phyloP scores from a whole-genome alignment of 164 flowering plant genomes.

The Protea cynaroides region DNA sequence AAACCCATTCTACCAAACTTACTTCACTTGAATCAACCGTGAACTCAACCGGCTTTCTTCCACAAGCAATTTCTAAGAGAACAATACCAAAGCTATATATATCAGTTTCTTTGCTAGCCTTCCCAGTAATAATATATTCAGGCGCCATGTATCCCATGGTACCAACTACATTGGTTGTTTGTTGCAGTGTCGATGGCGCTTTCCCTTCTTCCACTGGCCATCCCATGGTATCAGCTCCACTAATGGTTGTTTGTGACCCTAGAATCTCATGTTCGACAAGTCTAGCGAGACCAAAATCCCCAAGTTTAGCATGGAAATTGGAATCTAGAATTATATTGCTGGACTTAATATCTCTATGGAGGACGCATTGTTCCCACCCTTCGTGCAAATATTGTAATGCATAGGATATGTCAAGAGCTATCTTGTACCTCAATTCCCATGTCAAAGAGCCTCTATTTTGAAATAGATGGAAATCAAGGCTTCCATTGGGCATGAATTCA shows the following conservation, averaged over 20 bases:
- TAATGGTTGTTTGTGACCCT: slow-evolving; percentile 27
- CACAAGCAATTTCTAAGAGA: too few relatives aligned
- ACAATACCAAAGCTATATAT: slow-evolving; percentile 38
- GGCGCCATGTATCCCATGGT: slow-evolving; percentile 49
- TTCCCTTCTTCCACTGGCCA: too few relatives aligned
- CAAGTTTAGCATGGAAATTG: slow-evolving; percentile 31
- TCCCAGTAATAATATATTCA: slow-evolving; percentile 29
- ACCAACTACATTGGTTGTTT: slow-evolving; percentile 15
- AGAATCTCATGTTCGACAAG: slow-evolving; percentile 31
- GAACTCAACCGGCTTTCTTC: too few relatives aligned
- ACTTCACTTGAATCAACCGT: too few relatives aligned
- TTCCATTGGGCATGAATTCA: slow-evolving; percentile 50
- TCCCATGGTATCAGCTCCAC: too few relatives aligned
- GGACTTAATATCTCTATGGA: slow-evolving; percentile 48
- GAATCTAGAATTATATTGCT: slow-evolving; percentile 12
- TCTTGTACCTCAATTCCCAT: slow-evolving; percentile 30
- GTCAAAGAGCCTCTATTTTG: slow-evolving; percentile 12
- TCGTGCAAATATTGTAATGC: slow-evolving; percentile 49
- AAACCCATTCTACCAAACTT: too few relatives aligned
- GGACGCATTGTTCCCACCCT: slow-evolving; percentile 48
- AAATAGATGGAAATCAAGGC: slow-evolving; percentile 40
- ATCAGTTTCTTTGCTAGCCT: slow-evolving; percentile 45
- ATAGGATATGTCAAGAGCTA: slow-evolving; percentile 31
- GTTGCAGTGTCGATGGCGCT: too few relatives aligned
- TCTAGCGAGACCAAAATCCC: slow-evolving; percentile 34